Base-by-base conservation (phyloP, 306 rosid genomes). In the Lathyrus tuberosus region DNA sequence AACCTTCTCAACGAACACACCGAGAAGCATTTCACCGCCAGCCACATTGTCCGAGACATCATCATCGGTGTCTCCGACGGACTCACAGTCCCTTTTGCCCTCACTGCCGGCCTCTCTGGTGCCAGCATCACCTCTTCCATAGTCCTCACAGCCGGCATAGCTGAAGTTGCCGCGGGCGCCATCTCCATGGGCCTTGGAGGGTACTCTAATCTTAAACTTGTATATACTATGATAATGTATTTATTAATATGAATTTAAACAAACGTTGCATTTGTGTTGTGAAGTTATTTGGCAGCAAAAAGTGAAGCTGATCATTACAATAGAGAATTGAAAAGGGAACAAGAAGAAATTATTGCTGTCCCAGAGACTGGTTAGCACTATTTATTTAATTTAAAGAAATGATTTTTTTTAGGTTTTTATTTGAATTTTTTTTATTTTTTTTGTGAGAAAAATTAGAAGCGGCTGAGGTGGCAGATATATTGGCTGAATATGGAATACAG, bases 201-300 rank as follows among this genome's bases (percentile, higher is more conserved):
- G 22, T 20, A 20, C 22, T 20, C 22, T 20, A 20, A 20, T 20
- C 22, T 20, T 20, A 20, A 20, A 20, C 22, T 20, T 20, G 22
- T 20, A 20, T 20, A 20, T 20, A 20, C 22, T 20, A 20, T 20
- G 1, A 20, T 20, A 20, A 20, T 20, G 22, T 20, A 20, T 20
- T 20, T 20, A 20, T 1, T 20, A 20, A 20, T 20, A 20, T 20
- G 22, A 2, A 8, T 18, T 5, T n/a, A 15, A 1, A 8, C 5
- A 41, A 41, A 11, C 10, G 0, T 30, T 30, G 33, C 5, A 30
- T 30, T 10, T 52, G 62, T 30, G 9, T 31, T 60, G 62, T 37
- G 63, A 44, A 92, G 98, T 74, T 93, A 93, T 74, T 86, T 93
- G 31, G 98, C 98, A 0, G 98, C 96, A 4, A 86, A 90, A 67